phyloP scores from a whole-genome alignment of 495 filamentous ascomycete genomes.

The Penicilliopsis zonata region DNA sequence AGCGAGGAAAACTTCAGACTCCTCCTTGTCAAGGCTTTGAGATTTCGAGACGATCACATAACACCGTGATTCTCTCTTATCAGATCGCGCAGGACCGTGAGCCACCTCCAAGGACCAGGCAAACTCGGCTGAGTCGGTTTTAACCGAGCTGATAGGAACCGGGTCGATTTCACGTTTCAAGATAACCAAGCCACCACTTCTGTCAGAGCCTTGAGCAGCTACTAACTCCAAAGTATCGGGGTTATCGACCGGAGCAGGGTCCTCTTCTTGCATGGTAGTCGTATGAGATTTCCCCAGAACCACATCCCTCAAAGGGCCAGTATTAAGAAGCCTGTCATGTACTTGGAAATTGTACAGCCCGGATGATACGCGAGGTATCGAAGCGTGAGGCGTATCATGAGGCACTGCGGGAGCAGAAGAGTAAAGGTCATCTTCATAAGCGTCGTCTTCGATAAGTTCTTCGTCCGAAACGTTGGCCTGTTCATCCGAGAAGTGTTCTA shows the following conservation, averaged over 20 bases:
- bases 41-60: conserved; percentile 28
- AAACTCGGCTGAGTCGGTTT: conserved; percentile 17
- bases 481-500: conserved; percentile 38
- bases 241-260: too few relatives aligned
- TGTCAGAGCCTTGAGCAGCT: conserved; percentile 54
- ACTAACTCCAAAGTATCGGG: conserved; percentile 48
- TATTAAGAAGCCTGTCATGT: conserved; percentile 62
- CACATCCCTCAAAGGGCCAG: conserved; percentile 66
- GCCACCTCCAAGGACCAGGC: conserved; percentile 25
- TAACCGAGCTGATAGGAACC: conserved; percentile 44
- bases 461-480: conserved; percentile 24
- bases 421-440: conserved; percentile 68
- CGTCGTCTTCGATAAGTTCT: conserved; percentile 49
- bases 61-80: conserved; percentile 21
- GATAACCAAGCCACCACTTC: conserved; percentile 56
- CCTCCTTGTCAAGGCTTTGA: conserved; percentile 21
- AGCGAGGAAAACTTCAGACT: conserved; percentile 25
- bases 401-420: conserved; percentile 28
- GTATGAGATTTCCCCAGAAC: conserved; percentile 42
- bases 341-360: conserved; percentile 62
- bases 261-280: too few relatives aligned
- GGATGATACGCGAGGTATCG: conserved; percentile 11
- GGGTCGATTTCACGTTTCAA: conserved; percentile 67
- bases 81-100: conserved; percentile 21
- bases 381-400: conserved; percentile 8